phyloP scores from a whole-genome alignment of 176 grass and related monocot species.

The Stipa capillata region DNA sequence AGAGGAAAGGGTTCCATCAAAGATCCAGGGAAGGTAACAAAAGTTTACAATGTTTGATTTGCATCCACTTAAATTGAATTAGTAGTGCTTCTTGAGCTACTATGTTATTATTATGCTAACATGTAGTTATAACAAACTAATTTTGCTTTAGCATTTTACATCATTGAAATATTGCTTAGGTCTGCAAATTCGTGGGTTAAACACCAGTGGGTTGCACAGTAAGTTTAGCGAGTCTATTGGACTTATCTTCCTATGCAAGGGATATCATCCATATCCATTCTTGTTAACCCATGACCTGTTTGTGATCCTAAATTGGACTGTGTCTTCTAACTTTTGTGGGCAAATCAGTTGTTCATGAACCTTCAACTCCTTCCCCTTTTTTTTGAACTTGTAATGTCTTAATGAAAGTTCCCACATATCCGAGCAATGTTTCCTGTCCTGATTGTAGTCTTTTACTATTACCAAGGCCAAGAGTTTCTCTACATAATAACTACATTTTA shows the following conservation, averaged over 20 bases:
- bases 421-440: neutral
- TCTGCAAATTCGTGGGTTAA: neutral
- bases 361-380: neutral
- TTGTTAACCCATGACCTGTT: neutral
- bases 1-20: constrained; percentile 98
- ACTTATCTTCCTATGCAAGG: neutral
- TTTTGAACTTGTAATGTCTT: neutral
- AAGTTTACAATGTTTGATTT: constrained; percentile 13
- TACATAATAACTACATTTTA: neutral
- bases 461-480: neutral
- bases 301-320: neutral
- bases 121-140: neutral
- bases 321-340: neutral
- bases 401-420: neutral
- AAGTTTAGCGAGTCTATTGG: neutral
- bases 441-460: neutral
- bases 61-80: neutral
- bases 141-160: neutral
- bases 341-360: neutral
- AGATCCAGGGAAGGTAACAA: constrained; percentile 87
- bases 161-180: neutral
- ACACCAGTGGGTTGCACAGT: neutral
- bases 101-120: neutral
- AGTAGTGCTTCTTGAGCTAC: neutral
- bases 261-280: neutral